Base-by-base conservation (phyloP, 345 rosid genomes). In the Arabis hirsuta region DNA sequence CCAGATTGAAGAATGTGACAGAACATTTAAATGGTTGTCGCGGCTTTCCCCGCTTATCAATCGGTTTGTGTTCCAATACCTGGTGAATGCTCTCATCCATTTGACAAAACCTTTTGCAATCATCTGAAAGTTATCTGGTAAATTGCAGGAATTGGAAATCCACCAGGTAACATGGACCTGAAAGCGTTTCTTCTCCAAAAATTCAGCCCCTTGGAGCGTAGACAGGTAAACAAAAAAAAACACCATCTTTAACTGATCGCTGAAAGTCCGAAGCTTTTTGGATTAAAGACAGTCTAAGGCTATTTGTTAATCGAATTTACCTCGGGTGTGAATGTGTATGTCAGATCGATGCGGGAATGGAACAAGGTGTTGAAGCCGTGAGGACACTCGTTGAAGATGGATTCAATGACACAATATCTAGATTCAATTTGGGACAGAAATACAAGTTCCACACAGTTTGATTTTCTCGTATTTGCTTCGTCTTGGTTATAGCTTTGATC, bases 91-190 rank as follows among this genome's bases (percentile, higher is more conserved):
- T 13, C 6, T 54, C 38, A 29, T 41, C 8, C 26, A 1, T 43
- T 32, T 32, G 32, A 29, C 36, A 41, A 42, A 29, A 11, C 12
- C 52, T 55, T 14, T 13, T 27, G 2, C 71, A 27, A 11, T 31
- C 44, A 32, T 67, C 24, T 1, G 52, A 22, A 43, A 43, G 10
- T 2, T 43, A 10, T 43, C 31, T 67, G 4, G 22, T 43, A 22
- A 14, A 50, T 47, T 69, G 66, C 83, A 90, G 96, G 98, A 65
- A 88, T 92, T 62, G 96, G 96, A 61, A 88, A 87, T 76, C 93
- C 96, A 66, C 96, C 98, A 1, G 98, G 96, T 54, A 78, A 77
- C 3, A 92, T 92, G 93, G 96, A 92, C 84, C 77, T 90, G 88
- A 90, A 86, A 79, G 98, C 96, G 56, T 92, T 80, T 78, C 96